Evolutionary conservation across 805 yeast genomes (phyloP), one percentile per base, ranked within the genome.

Genomic region (Yamadazyma philogaea): DNA sequence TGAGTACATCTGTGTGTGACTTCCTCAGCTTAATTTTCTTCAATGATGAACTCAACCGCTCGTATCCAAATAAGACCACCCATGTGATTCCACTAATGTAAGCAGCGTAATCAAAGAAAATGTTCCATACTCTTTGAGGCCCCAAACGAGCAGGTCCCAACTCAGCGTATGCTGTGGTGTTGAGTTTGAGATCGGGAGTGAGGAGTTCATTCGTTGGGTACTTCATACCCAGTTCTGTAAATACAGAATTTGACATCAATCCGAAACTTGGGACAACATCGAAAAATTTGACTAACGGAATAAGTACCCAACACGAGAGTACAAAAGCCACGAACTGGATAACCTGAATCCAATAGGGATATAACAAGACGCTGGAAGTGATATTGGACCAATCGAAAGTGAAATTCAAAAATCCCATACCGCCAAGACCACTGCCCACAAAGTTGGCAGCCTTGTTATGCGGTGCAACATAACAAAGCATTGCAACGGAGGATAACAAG

Each of bases 361-460:
- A 64, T 49, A 75, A 50, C 78, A 75, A 69, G 33, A 75, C 75
- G 6, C 60, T 53, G 0, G 78, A 72, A 1, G 79, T 72, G 39
- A 75, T 72, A 48, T 75, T 75, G 41, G 78, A 71, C 79, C 80
- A 75, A 46, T 75, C 79, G 24, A 75, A 57, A 1, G 78, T 60
- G 18, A 75, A 55, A 46, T 75, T 75, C 42, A 75, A 52, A 26
- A 75, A 54, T 5, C 79, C 79, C 65, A 74, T 64, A 1, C 79
- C 79, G 2, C 79, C 79, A 38, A 75, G 50, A 0, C 79, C 79
- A n/a, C 76, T 68, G 4, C 79, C 79, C 7, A 74, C 49, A 45
- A 75, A 75, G 42, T 73, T 74, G 10, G 68, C 47, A 0, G 57
- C 57, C 7, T 53, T 48, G 48, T 65, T 75, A 22, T 58, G 40